phyloP scores from a whole-genome alignment of 192 early-diverging fungal genomes.

The Coemansia erecta region DNA sequence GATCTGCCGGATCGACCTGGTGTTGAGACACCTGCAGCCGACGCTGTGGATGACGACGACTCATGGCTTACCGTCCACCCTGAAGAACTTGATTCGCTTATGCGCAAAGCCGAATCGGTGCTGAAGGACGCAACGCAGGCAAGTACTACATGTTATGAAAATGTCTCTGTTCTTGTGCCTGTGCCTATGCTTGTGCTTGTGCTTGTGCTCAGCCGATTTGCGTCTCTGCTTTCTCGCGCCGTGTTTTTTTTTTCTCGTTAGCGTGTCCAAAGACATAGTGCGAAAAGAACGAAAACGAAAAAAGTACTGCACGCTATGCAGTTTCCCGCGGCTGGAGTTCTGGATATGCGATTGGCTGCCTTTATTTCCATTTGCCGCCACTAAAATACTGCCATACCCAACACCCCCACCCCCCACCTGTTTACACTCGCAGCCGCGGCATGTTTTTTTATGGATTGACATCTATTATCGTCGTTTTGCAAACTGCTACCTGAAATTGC shows the following conservation, averaged over 20 bases:
- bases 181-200: background rate
- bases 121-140: constrained; percentile 38
- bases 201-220: background rate
- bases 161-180: background rate
- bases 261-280: background rate
- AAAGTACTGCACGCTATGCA: constrained; percentile 13
- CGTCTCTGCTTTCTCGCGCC: too few species aligned
- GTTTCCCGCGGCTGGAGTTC: constrained; percentile 37
- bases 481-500: too few species aligned
- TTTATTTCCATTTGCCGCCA: constrained; percentile 2
- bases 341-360: constrained; percentile 24
- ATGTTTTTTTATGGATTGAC: too few species aligned
- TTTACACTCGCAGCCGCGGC: background rate
- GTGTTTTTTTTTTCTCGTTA: background rate
- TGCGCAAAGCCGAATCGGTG: constrained; percentile 45
- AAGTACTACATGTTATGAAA: constrained; percentile 3
- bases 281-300: background rate
- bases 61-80: constrained; percentile 47
- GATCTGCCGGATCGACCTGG: constrained; percentile 13
- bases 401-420: background rate
- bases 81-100: constrained; percentile 40
- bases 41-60: constrained; percentile 26
- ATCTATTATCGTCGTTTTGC: background rate
- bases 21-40: too few species aligned
- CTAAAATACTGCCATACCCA: background rate